Evolutionary conservation across 2,329 filamentous ascomycete species (phyloP).

Genomic region (Fusarium sacchari): DNA sequence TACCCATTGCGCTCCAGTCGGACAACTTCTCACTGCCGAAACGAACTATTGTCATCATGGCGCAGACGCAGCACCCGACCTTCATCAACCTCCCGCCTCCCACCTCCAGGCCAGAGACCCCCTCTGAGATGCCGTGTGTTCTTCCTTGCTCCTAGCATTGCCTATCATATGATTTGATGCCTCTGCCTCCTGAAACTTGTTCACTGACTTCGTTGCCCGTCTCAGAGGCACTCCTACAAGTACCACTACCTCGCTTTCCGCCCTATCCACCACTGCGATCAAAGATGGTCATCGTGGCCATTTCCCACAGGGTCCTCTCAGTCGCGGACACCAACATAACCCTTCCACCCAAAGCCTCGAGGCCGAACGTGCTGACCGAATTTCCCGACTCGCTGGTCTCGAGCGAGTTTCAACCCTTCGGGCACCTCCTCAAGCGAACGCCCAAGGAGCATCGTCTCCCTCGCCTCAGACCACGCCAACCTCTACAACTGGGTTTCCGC

Average conservation of each 20-base stretch:
- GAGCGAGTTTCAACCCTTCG: slow-evolving; percentile 86
- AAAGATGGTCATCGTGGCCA: slow-evolving; percentile 95
- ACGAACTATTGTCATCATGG: slow-evolving; percentile 44
- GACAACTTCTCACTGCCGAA: not conserved
- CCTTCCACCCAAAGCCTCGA: slow-evolving; percentile 78
- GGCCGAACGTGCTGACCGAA: slow-evolving; percentile 92
- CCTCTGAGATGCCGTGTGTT: slow-evolving; percentile 88
- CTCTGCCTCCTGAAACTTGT: not conserved
- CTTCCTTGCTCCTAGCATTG: slow-evolving; percentile 16
- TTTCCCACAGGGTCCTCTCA: slow-evolving; percentile 65
- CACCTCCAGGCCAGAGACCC: slow-evolving; percentile 84
- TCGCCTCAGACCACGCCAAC: slow-evolving; percentile 63
- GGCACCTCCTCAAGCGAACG: slow-evolving; percentile 53
- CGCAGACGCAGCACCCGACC: slow-evolving; percentile 65
- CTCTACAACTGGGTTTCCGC: slow-evolving; percentile 57
- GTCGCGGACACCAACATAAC: slow-evolving; percentile 68
- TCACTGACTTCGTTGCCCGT: slow-evolving; percentile 19
- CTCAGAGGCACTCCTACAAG: slow-evolving; percentile 90
- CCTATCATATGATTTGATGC: slow-evolving; percentile 1
- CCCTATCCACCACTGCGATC: slow-evolving; percentile 92
- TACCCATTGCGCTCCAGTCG: not conserved
- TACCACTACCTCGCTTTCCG: slow-evolving; percentile 89
- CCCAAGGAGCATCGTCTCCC: slow-evolving; percentile 50
- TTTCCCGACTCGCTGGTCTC: slow-evolving; percentile 92
- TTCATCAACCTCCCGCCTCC: slow-evolving; percentile 87